Evolutionary conservation across 2,329 filamentous ascomycete species (phyloP).

Genomic region (Fusarium verrucosum): DNA sequence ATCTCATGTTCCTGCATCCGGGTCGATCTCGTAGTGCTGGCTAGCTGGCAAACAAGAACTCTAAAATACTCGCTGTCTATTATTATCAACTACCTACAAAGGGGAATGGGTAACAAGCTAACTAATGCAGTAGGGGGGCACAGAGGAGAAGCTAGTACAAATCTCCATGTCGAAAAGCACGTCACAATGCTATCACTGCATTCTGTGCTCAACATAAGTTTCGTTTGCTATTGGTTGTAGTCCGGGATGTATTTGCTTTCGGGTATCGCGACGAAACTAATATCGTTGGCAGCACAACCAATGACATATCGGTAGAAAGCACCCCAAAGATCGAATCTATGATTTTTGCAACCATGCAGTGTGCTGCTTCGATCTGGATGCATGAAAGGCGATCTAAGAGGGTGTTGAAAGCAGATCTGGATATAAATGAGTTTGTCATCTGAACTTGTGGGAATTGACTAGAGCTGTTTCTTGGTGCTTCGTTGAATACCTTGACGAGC

Average conservation of each 20-base stretch:
- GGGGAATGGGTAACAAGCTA: constrained; percentile 2
- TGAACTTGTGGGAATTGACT: not conserved
- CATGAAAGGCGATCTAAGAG: not conserved
- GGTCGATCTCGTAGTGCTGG: constrained; percentile 7
- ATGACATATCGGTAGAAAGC: not conserved
- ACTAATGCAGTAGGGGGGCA: constrained; percentile 1
- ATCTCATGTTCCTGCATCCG: constrained; percentile 37
- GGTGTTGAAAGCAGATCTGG: not conserved
- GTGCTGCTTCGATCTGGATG: not conserved
- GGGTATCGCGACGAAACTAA: not conserved
- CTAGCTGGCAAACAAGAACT: constrained; percentile 5
- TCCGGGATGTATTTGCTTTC: not conserved
- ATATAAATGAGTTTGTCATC: constrained; percentile 15
- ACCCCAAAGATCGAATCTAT: not conserved
- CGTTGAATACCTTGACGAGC: not conserved
- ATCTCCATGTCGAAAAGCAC: not conserved
- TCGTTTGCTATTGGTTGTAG: not conserved
- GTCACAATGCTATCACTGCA: constrained; percentile 3
- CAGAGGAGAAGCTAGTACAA: not conserved
- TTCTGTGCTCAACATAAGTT: not conserved
- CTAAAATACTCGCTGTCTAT: not conserved
- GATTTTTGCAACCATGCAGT: not conserved
- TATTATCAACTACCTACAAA: not conserved
- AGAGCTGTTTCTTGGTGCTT: not conserved
- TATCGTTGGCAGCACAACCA: not conserved